These are phyloP conservation scores for Batkoa obscura DNA, from an alignment of 371 early-diverging fungal genomes.

Conservation along the genomic window DNA sequence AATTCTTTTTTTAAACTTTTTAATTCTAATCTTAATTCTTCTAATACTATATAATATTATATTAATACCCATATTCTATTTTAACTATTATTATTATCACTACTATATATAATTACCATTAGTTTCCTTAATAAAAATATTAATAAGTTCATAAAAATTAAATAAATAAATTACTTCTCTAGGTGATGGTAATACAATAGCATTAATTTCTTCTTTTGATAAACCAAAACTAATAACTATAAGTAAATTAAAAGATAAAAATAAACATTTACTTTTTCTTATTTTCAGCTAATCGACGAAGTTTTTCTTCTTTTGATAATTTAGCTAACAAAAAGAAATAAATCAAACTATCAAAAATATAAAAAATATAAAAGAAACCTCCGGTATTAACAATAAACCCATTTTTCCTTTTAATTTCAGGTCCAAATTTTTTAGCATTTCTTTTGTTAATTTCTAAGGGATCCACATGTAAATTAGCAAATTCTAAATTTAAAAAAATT, in stretches of 20 bases:
- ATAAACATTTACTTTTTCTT: slow-evolving; percentile 48
- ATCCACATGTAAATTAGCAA: slow-evolving; percentile 78
- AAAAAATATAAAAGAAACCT: slow-evolving; percentile 15
- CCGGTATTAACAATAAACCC: slow-evolving; percentile 79
- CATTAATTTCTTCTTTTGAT: background rate
- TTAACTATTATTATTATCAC: too few species aligned
- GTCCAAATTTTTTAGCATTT: slow-evolving; percentile 60
- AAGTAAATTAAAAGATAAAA: background rate
- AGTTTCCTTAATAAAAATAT: background rate
- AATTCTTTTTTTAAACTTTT: too few species aligned
- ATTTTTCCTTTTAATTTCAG: slow-evolving; percentile 68
- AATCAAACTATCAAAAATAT: background rate
- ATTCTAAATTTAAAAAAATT: slow-evolving; percentile 28
- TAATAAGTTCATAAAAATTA: background rate
- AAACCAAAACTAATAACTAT: background rate
- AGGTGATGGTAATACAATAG: background rate
- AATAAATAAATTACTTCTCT: background rate
- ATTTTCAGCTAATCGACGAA: slow-evolving; percentile 38
- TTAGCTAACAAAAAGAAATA: slow-evolving; percentile 21
- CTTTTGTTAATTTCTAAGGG: slow-evolving; percentile 58
- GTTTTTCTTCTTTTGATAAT: slow-evolving; percentile 52
- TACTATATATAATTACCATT: slow-evolving; percentile 6
- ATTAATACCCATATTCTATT: too few species aligned
- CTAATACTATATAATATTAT: too few species aligned
- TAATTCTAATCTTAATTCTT: too few species aligned